These are phyloP conservation scores for Scutellaria galericulata DNA, from an alignment of 257 asterid species.

Conservation along the genomic window DNA sequence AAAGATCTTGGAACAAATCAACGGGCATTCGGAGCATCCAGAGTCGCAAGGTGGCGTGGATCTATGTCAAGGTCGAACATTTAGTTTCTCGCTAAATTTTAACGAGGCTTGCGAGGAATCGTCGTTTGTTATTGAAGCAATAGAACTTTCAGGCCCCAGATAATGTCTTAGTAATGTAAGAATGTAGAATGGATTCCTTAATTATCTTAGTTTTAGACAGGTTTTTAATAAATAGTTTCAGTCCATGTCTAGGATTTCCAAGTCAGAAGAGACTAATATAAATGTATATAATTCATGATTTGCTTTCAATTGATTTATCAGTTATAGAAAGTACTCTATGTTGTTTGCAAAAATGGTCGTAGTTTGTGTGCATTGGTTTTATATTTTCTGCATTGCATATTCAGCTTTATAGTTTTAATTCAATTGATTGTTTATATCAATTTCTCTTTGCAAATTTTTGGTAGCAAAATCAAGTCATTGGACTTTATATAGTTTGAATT, in stretches of 20 bases:
- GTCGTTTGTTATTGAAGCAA: constrained; percentile 78
- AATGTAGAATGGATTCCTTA: not conserved
- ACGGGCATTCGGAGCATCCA: constrained; percentile 50
- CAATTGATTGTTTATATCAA: too few species aligned
- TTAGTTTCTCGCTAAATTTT: constrained; percentile 71
- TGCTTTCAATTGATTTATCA: constrained; percentile 1
- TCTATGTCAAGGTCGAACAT: constrained; percentile 49
- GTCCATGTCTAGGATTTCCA: not conserved
- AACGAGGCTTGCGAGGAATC: constrained; percentile 65
- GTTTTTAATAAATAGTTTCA: not conserved
- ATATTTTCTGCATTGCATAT: not conserved
- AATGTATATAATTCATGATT: constrained; percentile 29
- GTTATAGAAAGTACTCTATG: not conserved
- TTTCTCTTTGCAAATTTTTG: too few species aligned
- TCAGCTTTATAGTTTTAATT: too few species aligned
- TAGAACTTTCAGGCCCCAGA: constrained; percentile 94
- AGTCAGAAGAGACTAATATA: not conserved
- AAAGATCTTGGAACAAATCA: constrained; percentile 62
- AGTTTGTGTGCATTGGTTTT: not conserved
- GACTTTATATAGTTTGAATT: too few species aligned
- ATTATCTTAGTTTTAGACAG: not conserved
- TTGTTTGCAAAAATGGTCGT: not conserved
- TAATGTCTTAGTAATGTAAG: not conserved
- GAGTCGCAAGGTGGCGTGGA: constrained; percentile 59
- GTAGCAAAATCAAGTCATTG: too few species aligned